These are phyloP conservation scores for Solanum lignicaule DNA, from an alignment of 257 asterid species.

Conservation along the genomic window DNA sequence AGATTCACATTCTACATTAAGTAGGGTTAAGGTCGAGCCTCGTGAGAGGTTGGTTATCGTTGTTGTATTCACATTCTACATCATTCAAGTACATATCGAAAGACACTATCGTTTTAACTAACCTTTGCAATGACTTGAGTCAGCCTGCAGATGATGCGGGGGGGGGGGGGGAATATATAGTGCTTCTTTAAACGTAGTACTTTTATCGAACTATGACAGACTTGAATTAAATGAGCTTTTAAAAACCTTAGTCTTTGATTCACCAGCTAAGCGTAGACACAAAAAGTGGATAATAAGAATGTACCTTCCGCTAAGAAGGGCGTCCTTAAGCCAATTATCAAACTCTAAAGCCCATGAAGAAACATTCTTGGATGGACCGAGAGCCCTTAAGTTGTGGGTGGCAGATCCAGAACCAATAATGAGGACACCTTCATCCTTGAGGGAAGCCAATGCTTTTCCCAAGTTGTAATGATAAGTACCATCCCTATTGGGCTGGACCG, in stretches of 20 bases:
- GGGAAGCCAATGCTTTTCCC: constrained; percentile 67
- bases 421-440: constrained; percentile 69
- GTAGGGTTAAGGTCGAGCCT: neutral
- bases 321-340: constrained; percentile 54
- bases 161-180: neutral
- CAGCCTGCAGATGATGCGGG: neutral
- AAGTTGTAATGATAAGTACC: constrained; percentile 64
- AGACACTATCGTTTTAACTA: neutral
- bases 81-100: neutral
- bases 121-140: neutral
- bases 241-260: neutral
- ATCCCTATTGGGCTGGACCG: constrained; percentile 52
- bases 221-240: neutral
- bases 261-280: neutral
- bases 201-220: neutral
- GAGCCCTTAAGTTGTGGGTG: constrained; percentile 52
- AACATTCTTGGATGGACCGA: constrained; percentile 17
- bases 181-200: neutral
- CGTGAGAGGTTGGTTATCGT: neutral
- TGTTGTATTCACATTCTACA: neutral
- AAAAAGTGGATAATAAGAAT: neutral
- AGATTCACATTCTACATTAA: neutral
- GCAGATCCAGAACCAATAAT: constrained; percentile 79
- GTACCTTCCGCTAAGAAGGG: constrained; percentile 71
- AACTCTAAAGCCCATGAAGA: constrained; percentile 66